These are phyloP conservation scores for Fusarium veterinarium DNA, from an alignment of 2,329 filamentous ascomycete genomes.

Conservation along the genomic window DNA sequence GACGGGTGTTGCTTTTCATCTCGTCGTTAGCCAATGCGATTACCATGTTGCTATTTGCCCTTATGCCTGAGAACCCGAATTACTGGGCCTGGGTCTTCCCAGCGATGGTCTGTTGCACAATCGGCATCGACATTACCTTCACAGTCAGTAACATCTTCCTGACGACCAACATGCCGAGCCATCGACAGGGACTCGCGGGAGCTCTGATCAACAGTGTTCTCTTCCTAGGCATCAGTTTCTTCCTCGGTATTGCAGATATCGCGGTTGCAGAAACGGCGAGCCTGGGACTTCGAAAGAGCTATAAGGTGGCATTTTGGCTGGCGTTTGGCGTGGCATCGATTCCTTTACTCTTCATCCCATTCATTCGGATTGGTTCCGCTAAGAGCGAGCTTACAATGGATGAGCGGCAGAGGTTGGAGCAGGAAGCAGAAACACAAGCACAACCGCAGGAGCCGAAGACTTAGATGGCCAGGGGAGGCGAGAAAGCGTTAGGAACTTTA, in stretches of 20 bases:
- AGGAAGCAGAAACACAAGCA: slow-evolving; percentile 8
- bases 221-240: slow-evolving; percentile 72
- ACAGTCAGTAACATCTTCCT: slow-evolving; percentile 76
- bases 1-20: slow-evolving; percentile 63
- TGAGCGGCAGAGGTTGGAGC: slow-evolving; percentile 37
- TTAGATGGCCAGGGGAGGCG: neutral
- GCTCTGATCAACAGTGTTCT: slow-evolving; percentile 71
- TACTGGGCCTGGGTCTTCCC: slow-evolving; percentile 76
- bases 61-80: slow-evolving; percentile 62
- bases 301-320: slow-evolving; percentile 44
- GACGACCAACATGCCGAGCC: slow-evolving; percentile 69
- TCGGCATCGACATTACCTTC: slow-evolving; percentile 74
- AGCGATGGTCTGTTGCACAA: slow-evolving; percentile 67
- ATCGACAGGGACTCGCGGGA: slow-evolving; percentile 72
- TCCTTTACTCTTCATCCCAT: slow-evolving; percentile 35
- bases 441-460: slow-evolving; percentile 19
- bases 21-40: slow-evolving; percentile 63
- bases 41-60: slow-evolving; percentile 65
- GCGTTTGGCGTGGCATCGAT: slow-evolving; percentile 38
- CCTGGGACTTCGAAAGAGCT: slow-evolving; percentile 47
- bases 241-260: slow-evolving; percentile 73
- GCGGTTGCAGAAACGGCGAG: slow-evolving; percentile 56
- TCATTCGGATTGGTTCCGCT: slow-evolving; percentile 42
- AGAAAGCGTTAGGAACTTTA: too few relatives aligned
- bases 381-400: slow-evolving; percentile 45